These are phyloP conservation scores for Nymphaea colorata DNA, from an alignment of 164 flowering plant species.

Conservation along the genomic window DNA sequence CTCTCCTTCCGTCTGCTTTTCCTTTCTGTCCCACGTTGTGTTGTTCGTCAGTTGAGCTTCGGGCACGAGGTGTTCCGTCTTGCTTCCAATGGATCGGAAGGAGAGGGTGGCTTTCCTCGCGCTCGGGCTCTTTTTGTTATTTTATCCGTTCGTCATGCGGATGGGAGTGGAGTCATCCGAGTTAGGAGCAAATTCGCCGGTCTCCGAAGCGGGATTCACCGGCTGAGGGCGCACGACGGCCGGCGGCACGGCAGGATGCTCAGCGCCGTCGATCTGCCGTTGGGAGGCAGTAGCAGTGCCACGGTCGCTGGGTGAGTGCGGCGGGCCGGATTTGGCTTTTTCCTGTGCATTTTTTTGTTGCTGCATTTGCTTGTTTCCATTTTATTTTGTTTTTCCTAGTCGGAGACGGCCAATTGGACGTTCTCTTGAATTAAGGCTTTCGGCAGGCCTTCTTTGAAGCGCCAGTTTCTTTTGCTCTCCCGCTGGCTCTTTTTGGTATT, in stretches of 20 bases:
- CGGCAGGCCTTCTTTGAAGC: background rate
- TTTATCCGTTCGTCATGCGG: constrained; percentile 1
- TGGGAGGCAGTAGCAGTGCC: constrained; percentile 61
- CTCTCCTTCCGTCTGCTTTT: background rate
- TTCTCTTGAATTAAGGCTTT: background rate
- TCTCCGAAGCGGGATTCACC: constrained; percentile 20
- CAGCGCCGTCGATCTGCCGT: constrained; percentile 47
- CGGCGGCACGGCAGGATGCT: constrained; percentile 37
- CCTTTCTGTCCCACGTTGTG: background rate
- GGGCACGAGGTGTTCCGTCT: background rate
- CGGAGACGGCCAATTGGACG: background rate
- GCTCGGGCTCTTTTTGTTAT: constrained; percentile 1
- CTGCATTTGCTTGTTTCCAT: background rate
- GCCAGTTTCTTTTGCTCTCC: background rate
- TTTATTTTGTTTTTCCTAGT: background rate
- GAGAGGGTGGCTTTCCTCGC: background rate
- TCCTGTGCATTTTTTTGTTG: background rate
- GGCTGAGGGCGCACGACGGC: constrained; percentile 49
- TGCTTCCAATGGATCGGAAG: background rate
- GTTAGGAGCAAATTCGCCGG: constrained; percentile 55
- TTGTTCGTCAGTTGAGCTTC: background rate
- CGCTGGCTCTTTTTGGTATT: background rate
- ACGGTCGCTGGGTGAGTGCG: constrained; percentile 41
- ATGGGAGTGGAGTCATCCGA: constrained; percentile 23
- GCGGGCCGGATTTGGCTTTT: background rate